These are phyloP conservation scores for Colletotrichum lini DNA, from an alignment of 2,329 filamentous ascomycete species.

Conservation along the genomic window DNA sequence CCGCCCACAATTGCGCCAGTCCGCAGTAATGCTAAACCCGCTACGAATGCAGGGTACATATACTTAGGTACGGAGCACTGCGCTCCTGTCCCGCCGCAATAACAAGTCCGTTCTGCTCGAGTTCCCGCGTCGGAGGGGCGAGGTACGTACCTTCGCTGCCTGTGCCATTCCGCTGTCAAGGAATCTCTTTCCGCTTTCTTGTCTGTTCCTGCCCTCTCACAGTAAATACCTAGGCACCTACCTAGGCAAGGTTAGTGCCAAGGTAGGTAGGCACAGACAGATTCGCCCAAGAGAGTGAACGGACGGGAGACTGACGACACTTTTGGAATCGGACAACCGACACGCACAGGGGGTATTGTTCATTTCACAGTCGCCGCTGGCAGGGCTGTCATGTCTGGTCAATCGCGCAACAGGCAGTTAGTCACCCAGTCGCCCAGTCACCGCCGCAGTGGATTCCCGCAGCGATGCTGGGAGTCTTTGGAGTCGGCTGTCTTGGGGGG, in stretches of 20 bases:
- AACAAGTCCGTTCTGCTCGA: background rate
- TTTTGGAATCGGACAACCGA: too few species aligned
- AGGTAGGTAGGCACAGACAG: background rate
- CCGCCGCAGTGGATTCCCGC: slow-evolving; percentile 1
- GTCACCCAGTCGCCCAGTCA: slow-evolving; percentile 1
- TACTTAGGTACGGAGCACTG: too few species aligned
- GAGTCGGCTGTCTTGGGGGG: background rate
- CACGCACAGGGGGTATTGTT: background rate
- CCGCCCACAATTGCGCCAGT: slow-evolving; percentile 21
- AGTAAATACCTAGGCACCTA: too few species aligned
- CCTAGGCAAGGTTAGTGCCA: too few species aligned
- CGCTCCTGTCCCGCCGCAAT: background rate
- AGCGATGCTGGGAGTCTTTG: too few species aligned
- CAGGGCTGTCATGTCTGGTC: background rate
- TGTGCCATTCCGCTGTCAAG: background rate
- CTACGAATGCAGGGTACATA: background rate
- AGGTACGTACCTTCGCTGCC: background rate
- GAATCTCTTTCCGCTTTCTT: background rate
- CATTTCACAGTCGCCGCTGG: background rate
- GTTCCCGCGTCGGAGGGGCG: background rate
- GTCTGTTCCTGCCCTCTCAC: background rate
- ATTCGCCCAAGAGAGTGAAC: background rate
- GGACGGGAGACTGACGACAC: too few species aligned
- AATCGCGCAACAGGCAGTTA: background rate
- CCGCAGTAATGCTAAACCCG: background rate